Evolutionary conservation across 1,139 yeast species (phyloP).

Genomic region (Hemisphaericaspora subhashii): DNA sequence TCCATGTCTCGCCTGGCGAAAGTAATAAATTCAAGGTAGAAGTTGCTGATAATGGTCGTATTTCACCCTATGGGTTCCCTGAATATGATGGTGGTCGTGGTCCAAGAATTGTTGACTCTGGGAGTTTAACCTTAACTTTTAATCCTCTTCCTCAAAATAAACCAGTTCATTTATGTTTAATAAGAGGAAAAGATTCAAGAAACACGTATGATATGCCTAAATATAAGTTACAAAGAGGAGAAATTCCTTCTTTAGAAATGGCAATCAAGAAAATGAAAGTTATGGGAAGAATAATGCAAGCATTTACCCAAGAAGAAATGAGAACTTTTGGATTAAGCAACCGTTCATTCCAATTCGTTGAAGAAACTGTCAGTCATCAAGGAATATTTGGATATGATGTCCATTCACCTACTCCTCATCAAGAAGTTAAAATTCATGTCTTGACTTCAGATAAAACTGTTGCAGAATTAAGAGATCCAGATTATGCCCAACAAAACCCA

Average conservation of each 20-base stretch:
- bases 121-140: slow-evolving; percentile 43
- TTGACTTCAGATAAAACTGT: slow-evolving; percentile 65
- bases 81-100: slow-evolving; percentile 18
- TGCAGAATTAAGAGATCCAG: slow-evolving; percentile 71
- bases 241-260: slow-evolving; percentile 68
- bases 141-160: slow-evolving; percentile 66
- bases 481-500: slow-evolving; percentile 83
- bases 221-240: slow-evolving; percentile 50
- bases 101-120: slow-evolving; percentile 26
- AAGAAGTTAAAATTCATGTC: slow-evolving; percentile 76
- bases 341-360: slow-evolving; percentile 75
- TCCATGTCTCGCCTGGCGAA: slow-evolving; percentile 68
- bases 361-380: slow-evolving; percentile 47
- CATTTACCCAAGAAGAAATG: slow-evolving; percentile 93
- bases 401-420: slow-evolving; percentile 43
- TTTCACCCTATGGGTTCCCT: slow-evolving; percentile 32
- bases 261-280: slow-evolving; percentile 78
- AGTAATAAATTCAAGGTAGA: slow-evolving; percentile 43
- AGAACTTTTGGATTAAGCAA: slow-evolving; percentile 74
- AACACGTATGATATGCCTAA: slow-evolving; percentile 72
- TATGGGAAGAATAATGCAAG: slow-evolving; percentile 90
- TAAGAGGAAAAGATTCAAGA: slow-evolving; percentile 78
- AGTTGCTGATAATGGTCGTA: slow-evolving; percentile 24
- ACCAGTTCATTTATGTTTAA: slow-evolving; percentile 76
- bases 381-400: slow-evolving; percentile 38